phyloP scores from a whole-genome alignment of 2,329 filamentous ascomycete species.

The Madurella mycetomatis region DNA sequence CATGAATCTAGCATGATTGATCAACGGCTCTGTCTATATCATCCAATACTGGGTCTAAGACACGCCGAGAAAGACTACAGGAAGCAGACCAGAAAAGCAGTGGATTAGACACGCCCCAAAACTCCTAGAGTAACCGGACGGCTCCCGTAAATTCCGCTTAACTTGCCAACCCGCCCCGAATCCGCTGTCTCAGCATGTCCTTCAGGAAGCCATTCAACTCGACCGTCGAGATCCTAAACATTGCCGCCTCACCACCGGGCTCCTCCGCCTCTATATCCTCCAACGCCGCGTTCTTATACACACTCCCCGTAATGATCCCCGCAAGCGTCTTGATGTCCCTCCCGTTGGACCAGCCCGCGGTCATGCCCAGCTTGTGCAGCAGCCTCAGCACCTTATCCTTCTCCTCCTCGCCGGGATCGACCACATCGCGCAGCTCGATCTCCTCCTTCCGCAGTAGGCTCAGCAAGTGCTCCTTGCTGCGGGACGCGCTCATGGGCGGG shows the following conservation, averaged over 20 bases:
- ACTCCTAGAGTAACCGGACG: too few relatives aligned
- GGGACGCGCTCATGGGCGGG: conserved; percentile 4
- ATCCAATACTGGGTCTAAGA: too few relatives aligned
- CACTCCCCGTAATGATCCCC: conserved; percentile 5
- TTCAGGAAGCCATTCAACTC: conserved; percentile 8
- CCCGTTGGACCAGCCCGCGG: conserved; percentile 16
- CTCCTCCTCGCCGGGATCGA: conserved; percentile 4
- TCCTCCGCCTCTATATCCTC: not conserved
- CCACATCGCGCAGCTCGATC: conserved; percentile 10
- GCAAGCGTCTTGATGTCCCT: conserved; percentile 18
- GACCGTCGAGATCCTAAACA: conserved; percentile 5
- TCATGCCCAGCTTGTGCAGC: conserved; percentile 12
- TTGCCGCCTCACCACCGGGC: not conserved
- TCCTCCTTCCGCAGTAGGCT: conserved; percentile 15
- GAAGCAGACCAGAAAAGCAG: conserved; percentile 32
- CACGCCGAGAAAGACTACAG: too few relatives aligned
- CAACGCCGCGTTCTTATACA: conserved; percentile 5
- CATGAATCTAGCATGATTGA: too few relatives aligned
- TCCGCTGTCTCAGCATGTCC: conserved; percentile 11
- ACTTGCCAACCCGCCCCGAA: not conserved
- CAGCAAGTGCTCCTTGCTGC: conserved; percentile 9
- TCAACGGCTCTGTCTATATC: too few relatives aligned
- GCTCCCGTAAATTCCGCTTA: conserved; percentile 6
- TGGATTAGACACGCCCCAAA: conserved; percentile 3
- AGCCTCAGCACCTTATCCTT: conserved; percentile 10